phyloP scores from a whole-genome alignment of 148 eudicot genomes.

The Nyssa sinensis region DNA sequence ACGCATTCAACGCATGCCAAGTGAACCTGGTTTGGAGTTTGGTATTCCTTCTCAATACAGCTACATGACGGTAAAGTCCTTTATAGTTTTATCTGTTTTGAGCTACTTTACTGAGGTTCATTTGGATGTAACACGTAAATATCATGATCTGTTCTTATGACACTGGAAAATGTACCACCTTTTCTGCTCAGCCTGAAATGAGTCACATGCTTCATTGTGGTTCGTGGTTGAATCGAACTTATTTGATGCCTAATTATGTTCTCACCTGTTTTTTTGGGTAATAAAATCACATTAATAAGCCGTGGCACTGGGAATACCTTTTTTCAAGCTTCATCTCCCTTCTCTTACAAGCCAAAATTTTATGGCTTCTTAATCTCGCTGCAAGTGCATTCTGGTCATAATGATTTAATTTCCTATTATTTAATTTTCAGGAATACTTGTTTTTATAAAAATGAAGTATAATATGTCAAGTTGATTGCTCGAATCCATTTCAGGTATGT shows the following conservation, averaged over 20 bases:
- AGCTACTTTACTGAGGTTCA: neutral
- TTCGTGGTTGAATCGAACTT: neutral
- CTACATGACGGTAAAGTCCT: slow-evolving; percentile 81
- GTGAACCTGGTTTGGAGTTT: slow-evolving; percentile 77
- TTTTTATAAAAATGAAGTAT: neutral
- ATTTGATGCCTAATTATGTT: neutral
- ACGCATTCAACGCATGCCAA: slow-evolving; percentile 98
- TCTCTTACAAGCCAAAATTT: neutral
- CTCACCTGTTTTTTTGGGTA: neutral
- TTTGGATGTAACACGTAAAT: neutral
- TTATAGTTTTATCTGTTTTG: neutral
- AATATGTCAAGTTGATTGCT: neutral
- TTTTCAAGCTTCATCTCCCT: neutral
- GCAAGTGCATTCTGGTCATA: neutral
- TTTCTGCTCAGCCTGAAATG: slow-evolving; percentile 1
- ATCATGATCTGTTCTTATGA: neutral
- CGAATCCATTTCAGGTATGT: slow-evolving; percentile 57
- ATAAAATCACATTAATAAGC: neutral
- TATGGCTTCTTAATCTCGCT: neutral
- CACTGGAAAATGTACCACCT: neutral
- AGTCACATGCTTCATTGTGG: neutral
- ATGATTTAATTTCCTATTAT: neutral
- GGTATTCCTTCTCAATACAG: slow-evolving; percentile 88
- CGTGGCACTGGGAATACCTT: neutral
- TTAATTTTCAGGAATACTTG: neutral